Evolutionary conservation across 768 basidiomycete genomes (phyloP).

Genomic region (Trichaptum fuscoviolaceum): DNA sequence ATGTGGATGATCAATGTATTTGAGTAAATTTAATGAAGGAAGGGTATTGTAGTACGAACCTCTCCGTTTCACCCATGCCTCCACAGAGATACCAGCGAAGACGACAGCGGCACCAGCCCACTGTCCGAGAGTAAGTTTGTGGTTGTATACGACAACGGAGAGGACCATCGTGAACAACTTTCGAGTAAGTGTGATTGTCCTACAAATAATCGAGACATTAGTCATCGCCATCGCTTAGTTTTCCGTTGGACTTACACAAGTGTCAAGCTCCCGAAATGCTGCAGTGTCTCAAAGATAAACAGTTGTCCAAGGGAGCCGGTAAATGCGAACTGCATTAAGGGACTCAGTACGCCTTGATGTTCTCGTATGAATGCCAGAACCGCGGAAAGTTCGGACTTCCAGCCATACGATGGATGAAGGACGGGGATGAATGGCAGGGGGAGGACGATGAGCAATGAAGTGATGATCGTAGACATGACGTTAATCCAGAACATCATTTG

Average conservation of each 20-base stretch:
- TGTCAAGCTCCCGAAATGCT: conserved; percentile 86
- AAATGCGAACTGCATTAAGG: conserved; percentile 79
- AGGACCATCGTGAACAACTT: conserved; percentile 98
- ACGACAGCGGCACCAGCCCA: conserved; percentile 92
- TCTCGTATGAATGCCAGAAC: conserved; percentile 69
- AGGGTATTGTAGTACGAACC: conserved; percentile 37
- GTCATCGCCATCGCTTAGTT: not conserved
- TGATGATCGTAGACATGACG: conserved; percentile 72
- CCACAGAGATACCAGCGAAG: conserved; percentile 92
- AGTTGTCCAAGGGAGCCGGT: conserved; percentile 93
- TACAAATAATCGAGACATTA: conserved; percentile 23
- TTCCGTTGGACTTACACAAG: conserved; percentile 55
- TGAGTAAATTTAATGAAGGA: not conserved
- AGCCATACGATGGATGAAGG: conserved; percentile 60
- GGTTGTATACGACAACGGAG: conserved; percentile 89
- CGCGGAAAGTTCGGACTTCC: conserved; percentile 55
- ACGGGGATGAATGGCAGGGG: conserved; percentile 81
- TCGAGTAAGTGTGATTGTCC: conserved; percentile 91
- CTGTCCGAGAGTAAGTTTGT: conserved; percentile 76
- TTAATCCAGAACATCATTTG: conserved; percentile 99
- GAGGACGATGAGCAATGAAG: conserved; percentile 61
- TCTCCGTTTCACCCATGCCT: conserved; percentile 87
- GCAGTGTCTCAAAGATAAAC: conserved; percentile 95
- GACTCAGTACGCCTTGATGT: conserved; percentile 70
- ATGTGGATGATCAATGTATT: conserved; percentile 4